A percentile compares a stretch with the other conserved stretches of the same genome.
These are phyloP conservation scores for Linnemannia schmuckeri DNA, from an alignment of 192 early-diverging fungal species.

Conservation along the genomic window DNA sequence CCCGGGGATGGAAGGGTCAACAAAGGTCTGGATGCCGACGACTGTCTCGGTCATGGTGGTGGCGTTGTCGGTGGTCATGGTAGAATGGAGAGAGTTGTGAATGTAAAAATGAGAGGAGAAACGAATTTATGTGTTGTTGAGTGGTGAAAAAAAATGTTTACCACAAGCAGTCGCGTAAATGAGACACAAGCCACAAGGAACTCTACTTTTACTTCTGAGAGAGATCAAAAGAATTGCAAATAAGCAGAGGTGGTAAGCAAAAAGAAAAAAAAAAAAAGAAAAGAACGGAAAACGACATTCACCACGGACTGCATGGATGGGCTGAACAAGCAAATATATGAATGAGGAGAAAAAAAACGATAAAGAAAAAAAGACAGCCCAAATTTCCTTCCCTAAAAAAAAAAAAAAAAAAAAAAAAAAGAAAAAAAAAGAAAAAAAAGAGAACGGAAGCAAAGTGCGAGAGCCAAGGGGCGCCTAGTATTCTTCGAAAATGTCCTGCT, in stretches of 20 bases:
- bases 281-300: not conserved
- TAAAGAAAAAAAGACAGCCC: not conserved
- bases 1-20: conserved; percentile 57
- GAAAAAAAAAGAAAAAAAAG: conserved; percentile 21
- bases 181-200: not conserved
- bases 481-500: conserved; percentile 48
- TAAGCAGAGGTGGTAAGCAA: not conserved
- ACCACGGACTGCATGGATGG: not conserved
- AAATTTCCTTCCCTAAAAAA: not conserved
- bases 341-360: conserved; percentile 7
- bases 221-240: not conserved
- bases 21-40: conserved; percentile 77
- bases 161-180: not conserved
- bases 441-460: not conserved
- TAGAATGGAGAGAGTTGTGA: not conserved
- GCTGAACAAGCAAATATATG: conserved; percentile 11
- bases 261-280: conserved; percentile 15
- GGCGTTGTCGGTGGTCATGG: conserved; percentile 24
- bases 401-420: conserved; percentile 1
- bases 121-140: not conserved
- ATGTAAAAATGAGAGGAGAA: not conserved
- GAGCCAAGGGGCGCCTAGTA: conserved; percentile 8
- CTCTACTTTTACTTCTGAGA: not conserved
- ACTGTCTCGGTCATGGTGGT: conserved; percentile 65
- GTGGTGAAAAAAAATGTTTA: not conserved